Evolutionary conservation across 129 eudicot genomes (phyloP), one percentile per base, ranked within the genome.

Genomic region (Centaurea solstitialis): DNA sequence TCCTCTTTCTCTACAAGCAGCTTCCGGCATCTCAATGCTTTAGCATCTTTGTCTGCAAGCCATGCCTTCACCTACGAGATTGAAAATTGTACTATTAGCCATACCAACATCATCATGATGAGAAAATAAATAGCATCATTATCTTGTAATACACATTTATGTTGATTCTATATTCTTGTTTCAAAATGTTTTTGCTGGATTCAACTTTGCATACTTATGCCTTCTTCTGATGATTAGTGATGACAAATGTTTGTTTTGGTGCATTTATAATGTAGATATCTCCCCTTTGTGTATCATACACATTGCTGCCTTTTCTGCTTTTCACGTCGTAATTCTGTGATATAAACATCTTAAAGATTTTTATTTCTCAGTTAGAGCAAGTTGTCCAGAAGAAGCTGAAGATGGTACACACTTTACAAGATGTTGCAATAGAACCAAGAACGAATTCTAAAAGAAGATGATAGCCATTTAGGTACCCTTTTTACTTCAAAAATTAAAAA

Each of bases 1-100:
- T 96, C 99, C 67, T 96, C 99, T 85, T 96, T 98, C 82, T 96
- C 99, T 86, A 96, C 89, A 73, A 96, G 98, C 82, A 96, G 76
- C 85, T 96, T 93, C 73, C 89, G 95, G 83, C 93, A 93, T 81
- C 92, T 96, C 78, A 96, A 89, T 10, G 99, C 92, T 84, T 96
- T 98, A 73, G 89, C 98, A 75, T 96, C 99, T 83, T 96, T 96
- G 82, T 93, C 91, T 66, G 95, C 92, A 76, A 96, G 84, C 95
- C 30, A 26, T 26, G 30, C 30, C 30, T 26, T 26, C 30, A 26
- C 30, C 30, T 26, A 26, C 30, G 1, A 26, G 1, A 26, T 26
- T 26, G 24, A 67, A 74, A 35, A 8, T 40, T 11, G 40, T 73
- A 62, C 45, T 35, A 15, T 74, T 41, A 72, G 35, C 26, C 45